Percentiles rank a stretch among this genome's conserved stretches.
These are phyloP conservation scores for Sordariomycetes sp. DNA, from an alignment of 2,329 filamentous ascomycete species.

Conservation along the genomic window DNA sequence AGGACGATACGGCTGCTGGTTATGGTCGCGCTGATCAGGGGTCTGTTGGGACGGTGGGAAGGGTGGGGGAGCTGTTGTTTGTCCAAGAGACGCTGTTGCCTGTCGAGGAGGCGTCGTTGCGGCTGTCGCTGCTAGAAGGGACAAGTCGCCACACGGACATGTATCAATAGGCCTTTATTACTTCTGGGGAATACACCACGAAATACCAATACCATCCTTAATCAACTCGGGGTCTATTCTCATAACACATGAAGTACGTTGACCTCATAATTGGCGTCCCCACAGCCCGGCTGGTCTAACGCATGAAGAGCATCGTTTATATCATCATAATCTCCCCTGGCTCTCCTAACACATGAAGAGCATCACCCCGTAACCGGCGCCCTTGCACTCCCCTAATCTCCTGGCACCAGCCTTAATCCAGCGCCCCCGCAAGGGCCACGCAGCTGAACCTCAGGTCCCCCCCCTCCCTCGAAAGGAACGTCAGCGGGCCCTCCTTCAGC, in stretches of 20 bases:
- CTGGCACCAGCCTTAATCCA: slow-evolving; percentile 25
- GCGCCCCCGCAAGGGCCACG: slow-evolving; percentile 40
- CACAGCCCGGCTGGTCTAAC: too few relatives aligned
- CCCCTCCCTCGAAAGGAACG: slow-evolving; percentile 44
- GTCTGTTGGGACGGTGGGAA: background rate
- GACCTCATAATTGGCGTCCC: too few relatives aligned
- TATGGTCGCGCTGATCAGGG: background rate
- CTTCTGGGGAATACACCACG: background rate
- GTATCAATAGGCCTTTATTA: background rate
- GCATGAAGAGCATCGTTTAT: too few relatives aligned
- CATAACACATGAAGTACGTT: background rate
- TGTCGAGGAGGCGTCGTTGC: background rate
- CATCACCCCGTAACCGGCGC: too few relatives aligned
- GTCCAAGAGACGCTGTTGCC: background rate
- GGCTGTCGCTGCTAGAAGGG: background rate
- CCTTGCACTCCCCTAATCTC: too few relatives aligned
- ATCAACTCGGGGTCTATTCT: background rate
- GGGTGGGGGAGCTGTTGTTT: background rate
- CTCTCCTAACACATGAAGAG: too few relatives aligned
- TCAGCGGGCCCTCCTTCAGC: slow-evolving; percentile 54
- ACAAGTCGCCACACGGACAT: background rate
- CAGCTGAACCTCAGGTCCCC: slow-evolving; percentile 49
- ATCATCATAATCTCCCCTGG: too few relatives aligned
- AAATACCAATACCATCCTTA: background rate
- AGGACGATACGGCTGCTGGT: background rate